Percentiles rank a stretch among this genome's conserved stretches.
These are phyloP conservation scores for Phlebiopsis flavidoalba DNA, from an alignment of 768 basidiomycete species.

Conservation along the genomic window DNA sequence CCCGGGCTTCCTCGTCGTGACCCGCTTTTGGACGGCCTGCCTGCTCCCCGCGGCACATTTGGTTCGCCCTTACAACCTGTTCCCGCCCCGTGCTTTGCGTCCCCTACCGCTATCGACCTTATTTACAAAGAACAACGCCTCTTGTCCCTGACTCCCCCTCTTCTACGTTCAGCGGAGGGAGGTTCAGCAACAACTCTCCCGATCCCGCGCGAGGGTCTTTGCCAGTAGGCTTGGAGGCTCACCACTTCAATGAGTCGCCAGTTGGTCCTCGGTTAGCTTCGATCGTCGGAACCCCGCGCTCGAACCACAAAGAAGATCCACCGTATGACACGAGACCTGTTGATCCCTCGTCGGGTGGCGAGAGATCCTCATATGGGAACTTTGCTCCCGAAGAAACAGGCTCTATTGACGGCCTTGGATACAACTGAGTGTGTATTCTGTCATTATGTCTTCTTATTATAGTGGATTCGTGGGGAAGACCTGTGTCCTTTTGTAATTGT, in stretches of 20 bases:
- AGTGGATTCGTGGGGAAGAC: too few species aligned
- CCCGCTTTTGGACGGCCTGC: constrained; percentile 43
- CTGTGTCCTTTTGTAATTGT: too few species aligned
- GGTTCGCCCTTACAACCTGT: constrained; percentile 63
- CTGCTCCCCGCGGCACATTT: constrained; percentile 31
- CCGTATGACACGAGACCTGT: constrained; percentile 14
- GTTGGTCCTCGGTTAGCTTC: constrained; percentile 19
- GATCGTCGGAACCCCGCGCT: constrained; percentile 9
- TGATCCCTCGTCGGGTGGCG: constrained; percentile 28
- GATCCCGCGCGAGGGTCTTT: constrained; percentile 59
- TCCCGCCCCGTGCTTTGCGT: constrained; percentile 53
- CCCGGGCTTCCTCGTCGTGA: constrained; percentile 49
- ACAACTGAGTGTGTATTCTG: constrained; percentile 21
- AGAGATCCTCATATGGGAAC: constrained; percentile 29
- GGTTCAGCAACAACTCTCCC: constrained; percentile 64
- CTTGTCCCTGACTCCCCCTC: constrained; percentile 65
- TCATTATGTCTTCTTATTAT: neutral
- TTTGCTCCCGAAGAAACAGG: constrained; percentile 24
- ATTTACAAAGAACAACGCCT: constrained; percentile 46
- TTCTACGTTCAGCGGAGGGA: constrained; percentile 56
- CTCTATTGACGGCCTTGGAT: constrained; percentile 35
- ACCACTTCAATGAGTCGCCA: constrained; percentile 33
- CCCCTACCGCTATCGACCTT: constrained; percentile 66
- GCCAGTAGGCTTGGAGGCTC: constrained; percentile 33
- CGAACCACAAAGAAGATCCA: constrained; percentile 33